Evolutionary conservation across 2,329 filamentous ascomycete genomes (phyloP), one percentile per base, ranked within the genome.

Genomic region (Tolypocladium tundrense): DNA sequence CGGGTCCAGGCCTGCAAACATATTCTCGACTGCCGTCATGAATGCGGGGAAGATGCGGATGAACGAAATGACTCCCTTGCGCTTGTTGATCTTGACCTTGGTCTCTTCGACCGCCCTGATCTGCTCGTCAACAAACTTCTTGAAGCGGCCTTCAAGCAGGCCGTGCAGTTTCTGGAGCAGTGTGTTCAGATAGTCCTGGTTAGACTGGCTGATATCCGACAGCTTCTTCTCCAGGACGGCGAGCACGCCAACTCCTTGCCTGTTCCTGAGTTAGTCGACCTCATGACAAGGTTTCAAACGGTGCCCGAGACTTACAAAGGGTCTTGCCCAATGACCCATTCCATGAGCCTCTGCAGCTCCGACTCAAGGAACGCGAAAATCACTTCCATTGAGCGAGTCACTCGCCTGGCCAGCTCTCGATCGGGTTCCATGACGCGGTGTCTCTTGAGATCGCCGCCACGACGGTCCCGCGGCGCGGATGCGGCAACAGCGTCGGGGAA

Each of bases 1-100:
- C 4, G 75, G 69, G 59, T 85, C 81, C 10, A 79, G 74, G 21
- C 79, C 78, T 0, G 80, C 75, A 53, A 96, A 80, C 84, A 95
- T 92, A 67, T 87, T 91, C 73, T 97, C 92, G 1, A 97, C 83
- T 0, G 88, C 86, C 1, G 83, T 74, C n/a, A 86, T 86, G 73
- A 97, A 97, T 59, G 87, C 79, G 0, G 93, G 94, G 77, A 97
- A 97, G 45, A 93, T 88, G 62, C 90, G 89, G 77, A 97, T 93
- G 72, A 97, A 97, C 19, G 87, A 87, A 66, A 97, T 97, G 58
- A 99, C 90, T 13, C 94, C 93, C 75, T 95, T 97, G 64, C 94
- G 88, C 79, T 97, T 97, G 79, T 96, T 97, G 74, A 97, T 91
- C 78, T 97, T 97, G 71, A 99, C 93, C 74, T 97, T 97, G 43